These are phyloP conservation scores for Lentinula raphanica DNA, from an alignment of 768 basidiomycete species.

Conservation along the genomic window DNA sequence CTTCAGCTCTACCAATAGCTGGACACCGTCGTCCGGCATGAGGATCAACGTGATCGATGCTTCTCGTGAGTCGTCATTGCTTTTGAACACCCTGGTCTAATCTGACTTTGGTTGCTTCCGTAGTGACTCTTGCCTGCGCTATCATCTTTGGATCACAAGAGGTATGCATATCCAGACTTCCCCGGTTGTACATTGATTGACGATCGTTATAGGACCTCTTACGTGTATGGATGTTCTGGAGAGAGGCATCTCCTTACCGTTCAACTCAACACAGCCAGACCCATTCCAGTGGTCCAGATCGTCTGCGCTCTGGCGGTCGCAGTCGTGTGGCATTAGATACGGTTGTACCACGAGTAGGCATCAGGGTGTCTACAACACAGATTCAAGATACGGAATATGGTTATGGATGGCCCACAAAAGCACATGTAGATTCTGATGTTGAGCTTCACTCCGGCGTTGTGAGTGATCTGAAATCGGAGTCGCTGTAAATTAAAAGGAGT, in stretches of 20 bases:
- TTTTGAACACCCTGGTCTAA: too few relatives aligned
- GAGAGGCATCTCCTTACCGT: neutral
- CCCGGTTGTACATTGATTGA: neutral
- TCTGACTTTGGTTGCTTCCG: neutral
- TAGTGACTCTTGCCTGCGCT: neutral
- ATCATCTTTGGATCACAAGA: neutral
- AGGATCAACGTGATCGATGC: neutral
- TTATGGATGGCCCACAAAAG: neutral
- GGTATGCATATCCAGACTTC: neutral
- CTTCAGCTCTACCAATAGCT: neutral
- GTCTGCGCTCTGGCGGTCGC: neutral
- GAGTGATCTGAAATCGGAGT: neutral
- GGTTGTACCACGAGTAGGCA: neutral
- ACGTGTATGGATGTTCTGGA: neutral
- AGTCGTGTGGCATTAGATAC: neutral
- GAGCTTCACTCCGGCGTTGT: neutral
- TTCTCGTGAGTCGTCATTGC: neutral
- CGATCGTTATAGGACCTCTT: neutral
- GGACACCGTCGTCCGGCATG: neutral
- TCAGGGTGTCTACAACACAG: neutral
- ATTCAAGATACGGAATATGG: neutral
- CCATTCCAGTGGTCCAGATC: neutral
- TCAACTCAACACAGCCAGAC: neutral
- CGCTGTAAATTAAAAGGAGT: too few relatives aligned
- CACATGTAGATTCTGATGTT: neutral